These are phyloP conservation scores for Fusarium paranaense DNA, from an alignment of 2,329 filamentous ascomycete genomes.

Conservation along the genomic window DNA sequence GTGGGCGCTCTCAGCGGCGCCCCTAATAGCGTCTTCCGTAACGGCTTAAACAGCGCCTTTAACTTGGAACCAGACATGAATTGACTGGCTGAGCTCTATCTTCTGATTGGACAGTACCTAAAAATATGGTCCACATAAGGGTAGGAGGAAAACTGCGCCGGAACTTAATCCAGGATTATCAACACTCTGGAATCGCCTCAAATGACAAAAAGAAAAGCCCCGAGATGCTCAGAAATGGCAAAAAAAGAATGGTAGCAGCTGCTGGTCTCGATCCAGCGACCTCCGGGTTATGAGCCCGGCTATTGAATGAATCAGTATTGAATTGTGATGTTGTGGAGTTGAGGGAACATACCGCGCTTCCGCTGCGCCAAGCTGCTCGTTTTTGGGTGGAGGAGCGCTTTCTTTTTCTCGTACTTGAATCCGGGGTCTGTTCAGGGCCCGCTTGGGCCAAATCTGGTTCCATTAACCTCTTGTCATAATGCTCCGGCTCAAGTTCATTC, in stretches of 20 bases:
- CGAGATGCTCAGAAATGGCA: neutral
- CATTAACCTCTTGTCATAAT: neutral
- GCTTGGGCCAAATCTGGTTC: neutral
- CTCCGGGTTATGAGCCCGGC: neutral
- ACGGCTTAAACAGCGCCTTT: neutral
- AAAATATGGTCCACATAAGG: neutral
- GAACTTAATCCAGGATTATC: neutral
- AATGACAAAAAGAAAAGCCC: neutral
- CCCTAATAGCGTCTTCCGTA: neutral
- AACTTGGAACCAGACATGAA: neutral
- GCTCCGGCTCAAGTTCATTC: neutral
- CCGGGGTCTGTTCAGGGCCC: neutral
- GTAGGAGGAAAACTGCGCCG: neutral
- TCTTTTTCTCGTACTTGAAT: neutral
- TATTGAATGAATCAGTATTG: neutral
- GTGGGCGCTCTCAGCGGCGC: neutral
- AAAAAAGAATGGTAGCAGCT: neutral
- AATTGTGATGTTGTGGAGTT: neutral
- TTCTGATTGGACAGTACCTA: neutral
- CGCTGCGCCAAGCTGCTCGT: neutral
- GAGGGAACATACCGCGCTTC: neutral
- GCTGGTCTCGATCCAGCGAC: neutral
- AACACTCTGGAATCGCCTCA: neutral
- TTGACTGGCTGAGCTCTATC: neutral
- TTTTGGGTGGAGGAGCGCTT: neutral